phyloP scores from a whole-genome alignment of 805 yeast genomes.

The Limtongozyma cylindracea region DNA sequence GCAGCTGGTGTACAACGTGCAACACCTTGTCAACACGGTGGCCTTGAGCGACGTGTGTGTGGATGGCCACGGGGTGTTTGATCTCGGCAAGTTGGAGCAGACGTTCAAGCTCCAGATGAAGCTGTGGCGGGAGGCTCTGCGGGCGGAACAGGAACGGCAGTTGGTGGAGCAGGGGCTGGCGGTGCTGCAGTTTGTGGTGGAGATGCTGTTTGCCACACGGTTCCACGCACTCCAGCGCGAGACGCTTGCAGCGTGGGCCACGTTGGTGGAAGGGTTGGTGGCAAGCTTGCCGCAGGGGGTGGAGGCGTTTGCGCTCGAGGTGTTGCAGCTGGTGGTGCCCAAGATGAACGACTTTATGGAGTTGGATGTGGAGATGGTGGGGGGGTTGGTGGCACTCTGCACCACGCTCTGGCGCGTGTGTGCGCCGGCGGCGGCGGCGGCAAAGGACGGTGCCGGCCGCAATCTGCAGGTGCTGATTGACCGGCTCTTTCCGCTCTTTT shows the following conservation, averaged over 20 bases:
- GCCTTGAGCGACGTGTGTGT: no score
- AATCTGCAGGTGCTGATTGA: conserved; percentile 7
- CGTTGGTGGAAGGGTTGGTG: conserved; percentile 47
- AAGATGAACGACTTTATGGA: conserved; percentile 54
- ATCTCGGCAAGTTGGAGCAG: no score
- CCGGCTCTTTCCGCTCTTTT: conserved; percentile 42
- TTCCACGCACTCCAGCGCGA: conserved; percentile 27
- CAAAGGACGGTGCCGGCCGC: conserved; percentile 1
- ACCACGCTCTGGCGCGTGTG: conserved; percentile 44
- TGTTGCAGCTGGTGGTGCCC: conserved; percentile 54
- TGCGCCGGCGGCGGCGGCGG: conserved; percentile 8
- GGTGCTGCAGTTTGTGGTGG: neutral
- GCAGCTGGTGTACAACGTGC: no score
- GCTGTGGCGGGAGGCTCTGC: no score
- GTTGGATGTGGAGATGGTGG: conserved; percentile 36
- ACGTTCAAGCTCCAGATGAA: no score
- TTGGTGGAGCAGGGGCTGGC: no score
- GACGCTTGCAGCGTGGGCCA: conserved; percentile 65
- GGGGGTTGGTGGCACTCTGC: conserved; percentile 52
- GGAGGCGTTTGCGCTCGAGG: conserved; percentile 43
- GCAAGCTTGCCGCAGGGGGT: conserved; percentile 17
- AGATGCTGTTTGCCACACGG: conserved; percentile 12
- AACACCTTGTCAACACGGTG: no score
- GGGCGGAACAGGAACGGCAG: no score
- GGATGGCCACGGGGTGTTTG: no score